Evolutionary conservation across 23 red algal species (phyloP).

Genomic region (Gracilaria domingensis): DNA sequence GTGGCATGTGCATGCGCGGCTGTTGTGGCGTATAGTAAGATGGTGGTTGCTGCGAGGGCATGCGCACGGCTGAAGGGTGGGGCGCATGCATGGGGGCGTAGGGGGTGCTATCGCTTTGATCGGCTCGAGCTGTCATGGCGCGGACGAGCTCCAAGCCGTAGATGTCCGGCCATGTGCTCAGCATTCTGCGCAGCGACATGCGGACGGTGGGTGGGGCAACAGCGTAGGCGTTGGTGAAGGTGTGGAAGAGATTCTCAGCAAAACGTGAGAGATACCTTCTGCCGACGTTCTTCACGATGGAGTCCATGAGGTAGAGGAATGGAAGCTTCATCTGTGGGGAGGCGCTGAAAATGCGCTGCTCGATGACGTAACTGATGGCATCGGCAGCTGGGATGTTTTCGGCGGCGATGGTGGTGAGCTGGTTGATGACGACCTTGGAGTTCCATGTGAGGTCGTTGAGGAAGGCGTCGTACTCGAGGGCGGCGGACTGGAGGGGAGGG

Average conservation of each 20-base stretch:
- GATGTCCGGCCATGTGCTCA: slow-evolving; percentile 73
- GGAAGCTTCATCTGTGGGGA: slow-evolving; percentile 76
- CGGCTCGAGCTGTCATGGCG: slow-evolving; percentile 35
- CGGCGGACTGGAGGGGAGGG: slow-evolving; percentile 36
- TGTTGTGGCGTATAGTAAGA: neutral
- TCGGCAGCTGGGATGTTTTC: slow-evolving; percentile 67
- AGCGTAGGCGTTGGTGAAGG: slow-evolving; percentile 63
- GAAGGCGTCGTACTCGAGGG: slow-evolving; percentile 84
- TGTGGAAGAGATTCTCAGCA: slow-evolving; percentile 50
- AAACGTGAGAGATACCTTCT: slow-evolving; percentile 70
- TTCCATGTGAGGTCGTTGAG: slow-evolving; percentile 87
- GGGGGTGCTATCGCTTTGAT: slow-evolving; percentile 19
- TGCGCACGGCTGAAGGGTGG: neutral
- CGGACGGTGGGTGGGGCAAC: slow-evolving; percentile 41
- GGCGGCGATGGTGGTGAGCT: slow-evolving; percentile 80
- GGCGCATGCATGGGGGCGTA: slow-evolving; percentile 4
- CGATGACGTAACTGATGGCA: slow-evolving; percentile 75
- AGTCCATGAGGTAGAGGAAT: slow-evolving; percentile 89
- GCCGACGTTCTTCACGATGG: slow-evolving; percentile 89
- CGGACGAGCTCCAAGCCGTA: slow-evolving; percentile 75
- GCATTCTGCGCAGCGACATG: slow-evolving; percentile 68
- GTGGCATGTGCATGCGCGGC: slow-evolving; percentile 10
- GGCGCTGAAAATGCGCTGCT: slow-evolving; percentile 66
- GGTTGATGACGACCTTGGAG: slow-evolving; percentile 83
- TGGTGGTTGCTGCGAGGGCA: slow-evolving; percentile 2